Conservation (phyloP, 2,329 filamentous ascomycete genomes). For the Penicillium sp. region DNA sequence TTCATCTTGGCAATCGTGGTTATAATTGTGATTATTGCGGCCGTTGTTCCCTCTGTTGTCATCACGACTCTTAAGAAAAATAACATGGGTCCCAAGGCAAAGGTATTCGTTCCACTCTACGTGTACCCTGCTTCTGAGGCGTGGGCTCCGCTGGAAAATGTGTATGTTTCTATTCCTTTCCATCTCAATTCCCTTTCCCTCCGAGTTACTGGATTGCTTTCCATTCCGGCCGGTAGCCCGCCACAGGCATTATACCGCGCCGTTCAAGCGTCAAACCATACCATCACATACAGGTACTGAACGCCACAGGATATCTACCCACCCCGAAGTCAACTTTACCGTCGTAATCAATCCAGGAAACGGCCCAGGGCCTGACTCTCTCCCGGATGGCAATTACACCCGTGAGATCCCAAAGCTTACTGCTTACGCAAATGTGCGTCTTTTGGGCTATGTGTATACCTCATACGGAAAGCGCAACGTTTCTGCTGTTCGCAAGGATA, state of each 20-base stretch:
- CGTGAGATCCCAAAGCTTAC: constrained; percentile 43
- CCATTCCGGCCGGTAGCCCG: constrained; percentile 9
- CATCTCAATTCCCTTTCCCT: constrained; percentile 1
- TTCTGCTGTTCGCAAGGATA: constrained; percentile 43
- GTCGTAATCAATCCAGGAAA: constrained; percentile 50
- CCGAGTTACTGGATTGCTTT: constrained; percentile 1
- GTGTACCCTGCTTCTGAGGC: constrained; percentile 49
- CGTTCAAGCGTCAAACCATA: constrained; percentile 9
- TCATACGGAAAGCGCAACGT: constrained; percentile 47
- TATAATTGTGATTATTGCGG: constrained; percentile 32
- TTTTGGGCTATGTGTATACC: constrained; percentile 52
- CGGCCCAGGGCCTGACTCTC: constrained; percentile 45
- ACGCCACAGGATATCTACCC: constrained; percentile 35
- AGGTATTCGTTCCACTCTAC: constrained; percentile 50
- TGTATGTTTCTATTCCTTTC: constrained; percentile 35
- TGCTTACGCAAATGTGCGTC: constrained; percentile 47
- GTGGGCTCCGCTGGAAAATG: constrained; percentile 47
- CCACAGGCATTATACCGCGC: constrained; percentile 13
- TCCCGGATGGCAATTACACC: constrained; percentile 47
- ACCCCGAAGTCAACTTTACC: constrained; percentile 49
- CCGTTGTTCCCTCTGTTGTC: constrained; percentile 34
- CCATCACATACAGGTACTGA: constrained; percentile 19
- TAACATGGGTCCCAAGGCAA: constrained; percentile 39
- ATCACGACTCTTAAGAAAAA: constrained; percentile 37
- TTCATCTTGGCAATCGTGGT: constrained; percentile 26